These are phyloP conservation scores for Diaporthe velutina DNA, from an alignment of 2,329 filamentous ascomycete genomes.

Conservation along the genomic window DNA sequence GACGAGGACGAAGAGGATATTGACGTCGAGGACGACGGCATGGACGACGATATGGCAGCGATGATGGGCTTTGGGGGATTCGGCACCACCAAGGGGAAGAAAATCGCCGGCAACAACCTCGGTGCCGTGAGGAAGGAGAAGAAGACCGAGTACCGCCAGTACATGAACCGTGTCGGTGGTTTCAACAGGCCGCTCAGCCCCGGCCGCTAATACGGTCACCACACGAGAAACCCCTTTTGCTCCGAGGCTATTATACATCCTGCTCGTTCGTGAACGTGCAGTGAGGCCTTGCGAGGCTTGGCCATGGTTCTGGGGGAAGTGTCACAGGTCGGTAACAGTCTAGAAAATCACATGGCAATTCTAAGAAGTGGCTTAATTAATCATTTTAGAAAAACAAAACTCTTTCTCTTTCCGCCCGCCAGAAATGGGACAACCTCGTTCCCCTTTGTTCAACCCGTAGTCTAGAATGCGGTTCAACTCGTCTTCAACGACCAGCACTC, in stretches of 20 bases:
- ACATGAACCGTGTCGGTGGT: constrained; percentile 89
- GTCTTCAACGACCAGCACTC: neutral
- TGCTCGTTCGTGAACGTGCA: neutral
- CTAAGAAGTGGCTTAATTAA: neutral
- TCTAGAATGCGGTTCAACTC: neutral
- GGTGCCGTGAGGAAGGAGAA: constrained; percentile 91
- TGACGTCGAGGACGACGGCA: constrained; percentile 74
- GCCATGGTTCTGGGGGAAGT: neutral
- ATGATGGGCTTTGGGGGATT: constrained; percentile 94
- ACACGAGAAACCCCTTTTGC: neutral
- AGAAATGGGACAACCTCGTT: neutral
- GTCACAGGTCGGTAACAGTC: constrained; percentile 15
- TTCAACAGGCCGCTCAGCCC: constrained; percentile 85
- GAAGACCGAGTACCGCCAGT: constrained; percentile 95
- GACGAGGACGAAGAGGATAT: constrained; percentile 62
- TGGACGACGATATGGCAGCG: constrained; percentile 77
- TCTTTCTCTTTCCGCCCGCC: too few species aligned
- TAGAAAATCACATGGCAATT: neutral
- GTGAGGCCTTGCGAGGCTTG: neutral
- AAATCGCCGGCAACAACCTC: constrained; percentile 88
- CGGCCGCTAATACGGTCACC: constrained; percentile 22
- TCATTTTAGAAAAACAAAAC: neutral
- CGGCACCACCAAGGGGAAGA: constrained; percentile 87
- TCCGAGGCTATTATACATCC: neutral
- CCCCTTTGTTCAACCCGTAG: neutral